Conservation (phyloP, 2,329 filamentous ascomycete species). For the Periconia sp. region DNA sequence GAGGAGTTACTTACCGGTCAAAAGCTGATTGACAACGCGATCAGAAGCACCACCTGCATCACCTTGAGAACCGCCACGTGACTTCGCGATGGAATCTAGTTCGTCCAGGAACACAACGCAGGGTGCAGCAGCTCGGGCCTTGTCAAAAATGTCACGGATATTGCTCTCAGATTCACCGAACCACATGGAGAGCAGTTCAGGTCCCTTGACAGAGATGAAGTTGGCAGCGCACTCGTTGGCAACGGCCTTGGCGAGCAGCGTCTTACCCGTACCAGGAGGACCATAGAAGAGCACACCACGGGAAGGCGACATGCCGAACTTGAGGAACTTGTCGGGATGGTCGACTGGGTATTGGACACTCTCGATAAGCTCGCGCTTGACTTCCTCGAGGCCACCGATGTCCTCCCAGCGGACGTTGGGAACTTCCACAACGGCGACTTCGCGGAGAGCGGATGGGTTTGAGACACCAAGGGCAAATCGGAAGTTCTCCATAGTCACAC, state of each 20-base stretch:
- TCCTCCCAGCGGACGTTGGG: constrained; percentile 99
- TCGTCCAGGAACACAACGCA: constrained; percentile 99
- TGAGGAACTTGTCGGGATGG: constrained; percentile 99
- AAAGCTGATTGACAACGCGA: constrained; percentile 98
- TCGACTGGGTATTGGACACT: constrained; percentile 98
- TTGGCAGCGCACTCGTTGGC: constrained; percentile 99
- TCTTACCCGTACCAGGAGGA: constrained; percentile 99
- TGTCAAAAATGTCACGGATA: constrained; percentile 99
- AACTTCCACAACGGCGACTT: constrained; percentile 98
- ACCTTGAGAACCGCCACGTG: constrained; percentile 92
- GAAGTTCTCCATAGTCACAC: constrained; percentile 99
- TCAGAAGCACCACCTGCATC: constrained; percentile 98
- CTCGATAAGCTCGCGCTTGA: constrained; percentile 99
- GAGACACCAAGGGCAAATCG: constrained; percentile 96
- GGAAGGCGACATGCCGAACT: constrained; percentile 97
- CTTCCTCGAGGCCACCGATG: constrained; percentile 94
- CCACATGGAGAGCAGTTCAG: constrained; percentile 99
- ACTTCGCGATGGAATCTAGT: constrained; percentile 98
- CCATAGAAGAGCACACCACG: constrained; percentile 99
- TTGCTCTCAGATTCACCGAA: constrained; percentile 99
- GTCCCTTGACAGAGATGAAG: constrained; percentile 99
- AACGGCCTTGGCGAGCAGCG: constrained; percentile 97
- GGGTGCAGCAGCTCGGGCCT: constrained; percentile 95
- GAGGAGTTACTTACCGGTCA: constrained; percentile 71
- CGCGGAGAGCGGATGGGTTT: constrained; percentile 97